Base-by-base conservation (phyloP, 2,329 filamentous ascomycete species). In the Scedosporium dehoogii region DNA sequence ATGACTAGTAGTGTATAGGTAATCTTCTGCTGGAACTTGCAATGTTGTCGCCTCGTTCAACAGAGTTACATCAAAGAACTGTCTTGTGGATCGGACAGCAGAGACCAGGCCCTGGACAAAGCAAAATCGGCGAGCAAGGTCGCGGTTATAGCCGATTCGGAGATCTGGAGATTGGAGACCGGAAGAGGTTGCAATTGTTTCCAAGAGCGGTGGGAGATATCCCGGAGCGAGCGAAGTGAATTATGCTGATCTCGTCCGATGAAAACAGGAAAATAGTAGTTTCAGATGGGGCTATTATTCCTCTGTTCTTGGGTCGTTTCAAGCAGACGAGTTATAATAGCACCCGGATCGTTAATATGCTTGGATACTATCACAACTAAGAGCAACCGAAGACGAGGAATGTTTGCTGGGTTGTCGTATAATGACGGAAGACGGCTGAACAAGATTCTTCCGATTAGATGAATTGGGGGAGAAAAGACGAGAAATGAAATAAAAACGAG, bases 231-330 rank as follows among this genome's bases (percentile, higher is more conserved):
- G 33, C 33, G 33, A 38, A 38, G 33, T 38, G 33, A 38, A 38
- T 38, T 38, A 65, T 68, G 67, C 64, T 65, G 65, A 70, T 72
- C 70, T 58, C 70, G 69, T 67, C 60, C 64, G 53, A 65, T 56
- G 64, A 61, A 68, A 65, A 70, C 68, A 68, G 69, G 62, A 67
- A 69, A 67, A 69, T 68, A 70, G 69, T 70, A 67, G 44, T 23
- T 48, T 48, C 21, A 23, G 44, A n/a, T 48, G 44, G 44, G 21
- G n/a, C 3, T 18, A 21, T 48, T 23, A n/a, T n/a, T 48, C 21
- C 44, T 48, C 44, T 18, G 16, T 48, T 23, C 12, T 55, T 23
- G 12, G 51, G 4, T 23, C 21, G 51, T 55, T 55, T 55, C 51
- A 55, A 55, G 51, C 6, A 27, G 51, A 23, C 18, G 51, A 55